A percentile compares a stretch with the other conserved stretches of the same genome.
These are phyloP conservation scores for Colletotrichum plurivorum DNA, from an alignment of 2,329 filamentous ascomycete genomes.

Conservation along the genomic window DNA sequence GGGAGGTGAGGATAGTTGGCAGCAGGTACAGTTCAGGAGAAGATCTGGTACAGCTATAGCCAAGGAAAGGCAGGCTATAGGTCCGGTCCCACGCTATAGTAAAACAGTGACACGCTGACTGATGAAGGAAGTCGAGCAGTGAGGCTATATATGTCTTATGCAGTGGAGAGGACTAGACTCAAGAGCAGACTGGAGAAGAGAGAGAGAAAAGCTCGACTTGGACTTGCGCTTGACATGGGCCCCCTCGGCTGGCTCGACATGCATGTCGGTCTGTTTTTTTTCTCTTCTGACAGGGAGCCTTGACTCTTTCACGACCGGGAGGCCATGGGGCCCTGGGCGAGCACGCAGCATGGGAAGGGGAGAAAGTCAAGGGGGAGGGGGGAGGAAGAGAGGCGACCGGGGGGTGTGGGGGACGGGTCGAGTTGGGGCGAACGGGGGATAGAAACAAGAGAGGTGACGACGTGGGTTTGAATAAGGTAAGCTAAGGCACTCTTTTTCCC, in stretches of 20 bases:
- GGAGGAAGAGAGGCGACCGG: conserved; percentile 10
- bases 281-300: conserved; percentile 40
- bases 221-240: conserved; percentile 29
- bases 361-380: conserved; percentile 3
- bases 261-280: conserved; percentile 38
- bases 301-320: conserved; percentile 35
- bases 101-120: conserved; percentile 27
- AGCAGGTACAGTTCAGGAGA: conserved; percentile 36
- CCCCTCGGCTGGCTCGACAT: conserved; percentile 34
- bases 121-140: conserved; percentile 40
- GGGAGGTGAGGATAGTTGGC: conserved; percentile 32
- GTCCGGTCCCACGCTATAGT: conserved; percentile 39
- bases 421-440: conserved; percentile 38
- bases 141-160: conserved; percentile 44
- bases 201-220: conserved; percentile 37
- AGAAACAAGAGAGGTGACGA: conserved; percentile 27
- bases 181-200: conserved; percentile 31
- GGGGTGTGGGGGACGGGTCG: conserved; percentile 32
- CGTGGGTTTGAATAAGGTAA: conserved; percentile 15
- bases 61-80: conserved; percentile 40
- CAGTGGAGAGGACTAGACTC: conserved; percentile 24
- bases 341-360: conserved; percentile 49
- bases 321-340: conserved; percentile 23
- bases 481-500: conserved; percentile 1
- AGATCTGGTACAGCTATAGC: conserved; percentile 41